phyloP scores from a whole-genome alignment of 306 rosid genomes.

The Lotus japonicus region DNA sequence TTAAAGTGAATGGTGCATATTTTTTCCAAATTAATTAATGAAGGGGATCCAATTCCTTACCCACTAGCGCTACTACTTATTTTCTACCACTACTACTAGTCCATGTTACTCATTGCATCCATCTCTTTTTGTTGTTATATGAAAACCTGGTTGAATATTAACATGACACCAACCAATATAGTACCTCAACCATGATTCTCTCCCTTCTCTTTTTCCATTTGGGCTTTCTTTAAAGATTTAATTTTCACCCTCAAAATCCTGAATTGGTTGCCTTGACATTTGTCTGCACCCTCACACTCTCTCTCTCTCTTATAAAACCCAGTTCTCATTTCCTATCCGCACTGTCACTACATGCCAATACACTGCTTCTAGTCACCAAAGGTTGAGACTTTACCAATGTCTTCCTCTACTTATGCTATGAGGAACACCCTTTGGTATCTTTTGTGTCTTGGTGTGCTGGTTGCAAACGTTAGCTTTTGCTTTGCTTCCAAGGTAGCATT shows the following conservation, averaged over 20 bases:
- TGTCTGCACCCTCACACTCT: background rate
- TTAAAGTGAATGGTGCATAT: too few species aligned
- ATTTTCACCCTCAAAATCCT: background rate
- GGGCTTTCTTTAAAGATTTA: background rate
- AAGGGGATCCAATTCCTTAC: too few species aligned
- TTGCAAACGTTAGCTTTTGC: conserved; percentile 36
- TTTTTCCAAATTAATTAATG: too few species aligned
- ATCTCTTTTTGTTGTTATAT: conserved; percentile 16
- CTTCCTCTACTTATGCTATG: conserved; percentile 21
- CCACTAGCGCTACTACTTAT: conserved; percentile 1
- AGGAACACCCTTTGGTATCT: conserved; percentile 17
- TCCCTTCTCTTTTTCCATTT: background rate
- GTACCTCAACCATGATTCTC: conserved; percentile 22
- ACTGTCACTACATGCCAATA: background rate
- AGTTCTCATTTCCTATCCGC: background rate
- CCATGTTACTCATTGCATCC: conserved; percentile 12
- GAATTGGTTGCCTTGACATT: background rate
- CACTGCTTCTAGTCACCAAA: background rate
- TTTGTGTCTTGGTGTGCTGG: conserved; percentile 37
- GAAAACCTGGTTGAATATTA: background rate
- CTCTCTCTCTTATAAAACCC: background rate
- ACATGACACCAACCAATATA: background rate
- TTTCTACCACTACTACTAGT: background rate
- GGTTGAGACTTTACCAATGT: conserved; percentile 31
- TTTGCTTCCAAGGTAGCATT: conserved; percentile 42